Conservation (phyloP, 129 eudicot genomes). For the Rutidosis leptorrhynchoides region DNA sequence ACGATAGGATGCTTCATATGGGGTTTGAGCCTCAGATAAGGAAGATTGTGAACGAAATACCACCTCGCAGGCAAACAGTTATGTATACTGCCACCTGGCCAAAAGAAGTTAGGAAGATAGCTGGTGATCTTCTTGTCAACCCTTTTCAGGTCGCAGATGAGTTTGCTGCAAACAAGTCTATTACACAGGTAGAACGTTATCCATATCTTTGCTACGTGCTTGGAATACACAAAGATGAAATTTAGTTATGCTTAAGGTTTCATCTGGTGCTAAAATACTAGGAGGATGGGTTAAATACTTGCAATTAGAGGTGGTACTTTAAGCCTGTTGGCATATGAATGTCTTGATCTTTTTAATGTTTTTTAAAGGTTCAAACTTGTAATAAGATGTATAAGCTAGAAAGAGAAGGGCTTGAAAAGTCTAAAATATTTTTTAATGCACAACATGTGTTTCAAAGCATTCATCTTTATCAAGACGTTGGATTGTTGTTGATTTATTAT, state of each 20-base stretch:
- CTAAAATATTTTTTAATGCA: neutral
- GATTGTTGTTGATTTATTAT: neutral
- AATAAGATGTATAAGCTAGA: neutral
- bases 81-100: constrained; percentile 99
- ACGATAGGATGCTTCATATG: constrained; percentile 98
- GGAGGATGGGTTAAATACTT: neutral
- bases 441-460: neutral
- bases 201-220: neutral
- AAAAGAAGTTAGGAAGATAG: constrained; percentile 88
- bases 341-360: neutral
- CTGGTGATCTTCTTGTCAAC: constrained; percentile 71
- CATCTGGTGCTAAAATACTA: neutral
- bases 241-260: neutral
- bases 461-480: neutral
- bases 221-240: neutral
- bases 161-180: constrained; percentile 94
- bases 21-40: constrained; percentile 99
- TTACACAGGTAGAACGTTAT: constrained; percentile 62
- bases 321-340: neutral
- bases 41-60: constrained; percentile 89
- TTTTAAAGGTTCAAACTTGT: neutral
- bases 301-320: neutral
- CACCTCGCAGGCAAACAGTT: constrained; percentile 87
- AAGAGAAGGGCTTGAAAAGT: neutral
- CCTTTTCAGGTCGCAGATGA: constrained; percentile 97